phyloP scores from a whole-genome alignment of 1,284 basidiomycete species.

The Sporisorium exsertum region DNA sequence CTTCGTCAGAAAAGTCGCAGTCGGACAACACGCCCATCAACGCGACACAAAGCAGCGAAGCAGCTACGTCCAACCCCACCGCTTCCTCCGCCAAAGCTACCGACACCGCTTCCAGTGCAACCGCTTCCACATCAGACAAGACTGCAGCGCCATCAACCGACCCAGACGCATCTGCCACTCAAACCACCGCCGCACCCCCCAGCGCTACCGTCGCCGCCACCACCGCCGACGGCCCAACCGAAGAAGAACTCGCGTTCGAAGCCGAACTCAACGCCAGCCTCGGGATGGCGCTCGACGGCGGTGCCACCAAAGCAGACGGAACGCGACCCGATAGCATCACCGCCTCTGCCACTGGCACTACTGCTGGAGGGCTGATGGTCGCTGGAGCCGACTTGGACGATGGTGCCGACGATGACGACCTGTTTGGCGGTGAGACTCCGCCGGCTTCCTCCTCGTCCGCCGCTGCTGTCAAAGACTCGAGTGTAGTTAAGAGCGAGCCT shows the following conservation, averaged over 20 bases:
- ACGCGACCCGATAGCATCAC: conserved; percentile 10
- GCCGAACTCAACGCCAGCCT: conserved; percentile 55
- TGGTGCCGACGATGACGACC: conserved; percentile 37
- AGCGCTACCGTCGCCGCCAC: neutral
- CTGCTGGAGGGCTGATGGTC: conserved; percentile 33
- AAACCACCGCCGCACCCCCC: neutral
- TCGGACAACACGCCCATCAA: neutral
- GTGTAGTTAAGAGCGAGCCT: conserved; percentile 23
- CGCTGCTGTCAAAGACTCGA: neutral
- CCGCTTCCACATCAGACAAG: neutral
- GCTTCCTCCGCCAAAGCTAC: neutral
- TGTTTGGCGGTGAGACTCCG: conserved; percentile 51
- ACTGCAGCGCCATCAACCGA: neutral
- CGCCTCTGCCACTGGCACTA: conserved; percentile 14
- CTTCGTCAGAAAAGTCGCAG: no score
- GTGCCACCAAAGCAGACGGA: conserved; percentile 28
- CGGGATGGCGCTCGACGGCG: conserved; percentile 40
- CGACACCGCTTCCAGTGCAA: neutral
- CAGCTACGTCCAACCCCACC: neutral
- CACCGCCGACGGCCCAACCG: conserved; percentile 37
- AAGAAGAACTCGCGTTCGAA: conserved; percentile 58
- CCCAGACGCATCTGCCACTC: conserved; percentile 8
- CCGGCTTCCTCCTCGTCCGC: conserved; percentile 9
- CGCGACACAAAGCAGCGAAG: neutral
- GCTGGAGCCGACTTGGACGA: conserved; percentile 33